phyloP scores from a whole-genome alignment of 1,284 basidiomycete genomes.

The Tremellales sp. region DNA sequence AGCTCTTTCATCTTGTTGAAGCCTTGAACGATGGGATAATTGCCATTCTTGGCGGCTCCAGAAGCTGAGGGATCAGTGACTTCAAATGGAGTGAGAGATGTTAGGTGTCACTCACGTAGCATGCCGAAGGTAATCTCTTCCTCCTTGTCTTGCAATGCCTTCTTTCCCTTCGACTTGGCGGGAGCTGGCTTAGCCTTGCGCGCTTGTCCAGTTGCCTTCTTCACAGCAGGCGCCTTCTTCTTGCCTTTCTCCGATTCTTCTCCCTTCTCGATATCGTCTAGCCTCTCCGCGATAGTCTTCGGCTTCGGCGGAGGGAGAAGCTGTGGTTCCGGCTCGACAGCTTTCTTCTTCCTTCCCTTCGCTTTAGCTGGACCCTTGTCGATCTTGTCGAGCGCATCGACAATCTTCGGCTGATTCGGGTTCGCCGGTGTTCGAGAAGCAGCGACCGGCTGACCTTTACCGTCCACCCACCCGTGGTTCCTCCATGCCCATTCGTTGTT shows the following conservation, averaged over 20 bases:
- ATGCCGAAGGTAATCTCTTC: conserved; percentile 16
- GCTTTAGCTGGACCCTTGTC: too few relatives aligned
- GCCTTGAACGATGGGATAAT: conserved; percentile 23
- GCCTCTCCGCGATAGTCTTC: background rate
- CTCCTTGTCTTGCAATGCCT: conserved; percentile 1
- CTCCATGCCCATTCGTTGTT: background rate
- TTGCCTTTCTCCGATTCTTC: conserved; percentile 4
- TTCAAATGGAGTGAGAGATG: background rate
- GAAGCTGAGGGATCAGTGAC: conserved; percentile 8
- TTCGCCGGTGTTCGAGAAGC: background rate
- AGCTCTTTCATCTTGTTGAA: conserved; percentile 21
- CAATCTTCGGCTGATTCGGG: background rate
- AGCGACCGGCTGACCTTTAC: background rate
- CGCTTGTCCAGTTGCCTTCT: conserved; percentile 2
- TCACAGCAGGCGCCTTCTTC: conserved; percentile 7
- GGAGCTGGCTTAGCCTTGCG: conserved; percentile 5
- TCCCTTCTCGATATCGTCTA: background rate
- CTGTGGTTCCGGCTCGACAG: background rate
- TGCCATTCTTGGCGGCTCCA: conserved; percentile 10
- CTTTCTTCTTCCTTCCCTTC: too few relatives aligned
- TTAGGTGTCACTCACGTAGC: conserved; percentile 19
- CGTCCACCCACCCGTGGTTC: background rate
- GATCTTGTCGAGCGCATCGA: background rate
- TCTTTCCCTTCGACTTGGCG: conserved; percentile 6
- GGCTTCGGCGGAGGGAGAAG: background rate